Conservation (phyloP, 2,329 filamentous ascomycete species). For the Magnaporthiopsis incrustans region DNA sequence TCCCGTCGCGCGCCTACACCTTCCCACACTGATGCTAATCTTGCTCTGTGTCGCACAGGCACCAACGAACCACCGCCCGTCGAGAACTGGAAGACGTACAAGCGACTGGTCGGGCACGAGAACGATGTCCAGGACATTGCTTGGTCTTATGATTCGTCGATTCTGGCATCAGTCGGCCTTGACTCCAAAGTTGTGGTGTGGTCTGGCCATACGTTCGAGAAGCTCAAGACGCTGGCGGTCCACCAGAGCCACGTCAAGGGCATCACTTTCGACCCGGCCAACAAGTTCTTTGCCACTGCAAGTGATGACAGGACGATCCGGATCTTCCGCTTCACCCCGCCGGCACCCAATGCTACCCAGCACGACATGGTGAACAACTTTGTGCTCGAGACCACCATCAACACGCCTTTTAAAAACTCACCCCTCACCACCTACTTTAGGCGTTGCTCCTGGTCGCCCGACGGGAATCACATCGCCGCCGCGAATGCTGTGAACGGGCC, state of each 20-base stretch:
- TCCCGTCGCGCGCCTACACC: background rate
- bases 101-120: conserved; percentile 89
- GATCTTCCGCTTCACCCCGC: conserved; percentile 90
- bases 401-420: conserved; percentile 77
- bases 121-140: conserved; percentile 98
- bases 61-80: conserved; percentile 85
- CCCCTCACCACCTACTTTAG: conserved; percentile 96
- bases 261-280: conserved; percentile 95
- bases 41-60: conserved; percentile 34
- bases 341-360: conserved; percentile 80
- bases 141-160: conserved; percentile 93
- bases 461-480: conserved; percentile 93
- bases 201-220: conserved; percentile 97
- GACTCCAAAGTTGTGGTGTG: conserved; percentile 98
- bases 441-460: conserved; percentile 93
- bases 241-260: conserved; percentile 98
- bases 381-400: conserved; percentile 85
- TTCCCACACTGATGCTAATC: background rate
- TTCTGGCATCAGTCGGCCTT: conserved; percentile 89
- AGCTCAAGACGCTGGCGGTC: conserved; percentile 84
- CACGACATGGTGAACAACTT: conserved; percentile 98
- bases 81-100: conserved; percentile 96
- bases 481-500: conserved; percentile 96
- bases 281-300: conserved; percentile 98
- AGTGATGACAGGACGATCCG: conserved; percentile 96